A percentile compares a stretch with the other conserved stretches of the same genome.
Conservation (phyloP, 306 rosid genomes). For the Acacia confusa region DNA sequence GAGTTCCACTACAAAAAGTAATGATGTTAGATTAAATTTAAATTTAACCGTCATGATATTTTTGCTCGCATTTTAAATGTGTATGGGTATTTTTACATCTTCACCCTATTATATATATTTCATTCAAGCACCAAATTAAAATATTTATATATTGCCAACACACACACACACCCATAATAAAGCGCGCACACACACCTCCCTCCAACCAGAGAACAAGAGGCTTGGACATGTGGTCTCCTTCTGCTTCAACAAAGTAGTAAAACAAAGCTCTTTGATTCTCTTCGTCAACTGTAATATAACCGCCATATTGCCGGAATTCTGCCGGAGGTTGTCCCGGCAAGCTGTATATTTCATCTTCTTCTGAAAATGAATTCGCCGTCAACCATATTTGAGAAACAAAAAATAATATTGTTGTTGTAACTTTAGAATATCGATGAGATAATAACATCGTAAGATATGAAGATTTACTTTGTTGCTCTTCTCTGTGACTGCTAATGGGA, state of each 20-base stretch:
- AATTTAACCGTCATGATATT: too few species aligned
- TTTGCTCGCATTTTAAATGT: too few species aligned
- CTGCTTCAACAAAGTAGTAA: not conserved
- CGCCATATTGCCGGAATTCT: slow-evolving; percentile 67
- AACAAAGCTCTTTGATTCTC: slow-evolving; percentile 37
- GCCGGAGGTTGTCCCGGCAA: slow-evolving; percentile 82
- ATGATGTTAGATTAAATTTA: too few species aligned
- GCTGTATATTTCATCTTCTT: slow-evolving; percentile 45
- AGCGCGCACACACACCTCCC: slow-evolving; percentile 22
- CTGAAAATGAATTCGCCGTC: not conserved
- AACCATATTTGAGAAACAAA: not conserved
- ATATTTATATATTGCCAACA: too few species aligned
- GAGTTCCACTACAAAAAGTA: too few species aligned
- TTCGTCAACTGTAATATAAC: slow-evolving; percentile 70
- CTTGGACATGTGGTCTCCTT: slow-evolving; percentile 60
- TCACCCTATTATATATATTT: too few species aligned
- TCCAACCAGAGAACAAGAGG: slow-evolving; percentile 83
- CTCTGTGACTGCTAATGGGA: not conserved
- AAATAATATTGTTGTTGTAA: slow-evolving; percentile 26
- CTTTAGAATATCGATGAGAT: slow-evolving; percentile 27
- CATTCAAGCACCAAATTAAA: too few species aligned
- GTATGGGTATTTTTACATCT: too few species aligned
- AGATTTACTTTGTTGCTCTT: not conserved
- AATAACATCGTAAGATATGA: slow-evolving; percentile 37
- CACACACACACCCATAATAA: not conserved